These are phyloP conservation scores for Colletotrichum cereale DNA, from an alignment of 2,329 filamentous ascomycete genomes.

Conservation along the genomic window DNA sequence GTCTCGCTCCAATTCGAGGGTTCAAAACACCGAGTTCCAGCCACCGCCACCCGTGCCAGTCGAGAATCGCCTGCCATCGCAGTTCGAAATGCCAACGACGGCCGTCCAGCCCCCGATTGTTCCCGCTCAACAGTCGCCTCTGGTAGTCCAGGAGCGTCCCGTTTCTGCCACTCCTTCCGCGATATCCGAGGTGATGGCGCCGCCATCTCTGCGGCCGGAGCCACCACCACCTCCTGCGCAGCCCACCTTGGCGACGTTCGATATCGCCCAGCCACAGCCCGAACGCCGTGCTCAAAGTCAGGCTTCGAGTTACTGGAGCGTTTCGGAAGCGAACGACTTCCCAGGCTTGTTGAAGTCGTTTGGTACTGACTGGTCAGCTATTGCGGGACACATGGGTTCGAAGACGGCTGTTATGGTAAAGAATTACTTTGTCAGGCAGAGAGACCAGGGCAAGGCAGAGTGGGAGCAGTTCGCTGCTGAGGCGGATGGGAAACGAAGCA, in stretches of 20 bases:
- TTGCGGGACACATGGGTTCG: slow-evolving; percentile 83
- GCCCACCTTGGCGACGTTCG: slow-evolving; percentile 64
- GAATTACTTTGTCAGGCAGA: slow-evolving; percentile 75
- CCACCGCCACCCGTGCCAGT: slow-evolving; percentile 52
- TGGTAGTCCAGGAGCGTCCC: slow-evolving; percentile 50
- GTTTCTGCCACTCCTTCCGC: slow-evolving; percentile 51
- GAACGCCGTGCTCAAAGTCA: slow-evolving; percentile 68
- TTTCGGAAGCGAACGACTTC: slow-evolving; percentile 84
- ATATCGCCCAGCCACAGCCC: slow-evolving; percentile 58
- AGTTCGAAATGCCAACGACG: slow-evolving; percentile 58
- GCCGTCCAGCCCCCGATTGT: slow-evolving; percentile 59
- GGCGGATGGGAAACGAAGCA: slow-evolving; percentile 66
- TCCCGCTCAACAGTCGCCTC: slow-evolving; percentile 45
- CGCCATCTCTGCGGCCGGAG: slow-evolving; percentile 68
- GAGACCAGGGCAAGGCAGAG: slow-evolving; percentile 69
- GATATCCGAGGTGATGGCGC: slow-evolving; percentile 67
- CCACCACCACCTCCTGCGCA: slow-evolving; percentile 61
- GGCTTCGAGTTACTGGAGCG: slow-evolving; percentile 89
- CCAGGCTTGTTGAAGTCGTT: slow-evolving; percentile 78
- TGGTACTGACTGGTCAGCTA: slow-evolving; percentile 82
- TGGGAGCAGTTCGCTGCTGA: slow-evolving; percentile 72
- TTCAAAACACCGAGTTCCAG: slow-evolving; percentile 57
- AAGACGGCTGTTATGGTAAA: slow-evolving; percentile 90
- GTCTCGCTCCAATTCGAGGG: slow-evolving; percentile 68
- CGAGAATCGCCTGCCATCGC: slow-evolving; percentile 57